Evolutionary conservation across 2,329 filamentous ascomycete species (phyloP), one percentile per base, ranked within the genome.

Genomic region (Trichoderma oligosporum): DNA sequence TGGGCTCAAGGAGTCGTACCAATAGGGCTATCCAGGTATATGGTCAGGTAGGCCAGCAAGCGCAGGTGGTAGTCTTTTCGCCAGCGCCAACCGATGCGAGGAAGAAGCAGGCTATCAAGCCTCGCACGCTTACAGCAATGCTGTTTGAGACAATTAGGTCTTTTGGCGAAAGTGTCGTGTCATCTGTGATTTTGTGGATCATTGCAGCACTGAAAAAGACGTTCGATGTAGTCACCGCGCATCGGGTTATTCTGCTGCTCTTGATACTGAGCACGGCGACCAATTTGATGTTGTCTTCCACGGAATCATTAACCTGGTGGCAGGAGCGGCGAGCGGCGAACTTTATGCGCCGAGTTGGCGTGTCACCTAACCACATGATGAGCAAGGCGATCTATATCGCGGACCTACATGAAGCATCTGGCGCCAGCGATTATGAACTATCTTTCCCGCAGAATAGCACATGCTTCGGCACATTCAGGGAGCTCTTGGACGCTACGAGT

Each of bases 331-430:
- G 83, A 59, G 91, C 92, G 1, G 82, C 81, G 14, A 85, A 80
- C 38, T 96, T 93, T 70, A 94, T 99, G 91, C 77, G 78, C 31
- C 80, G 86, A 11, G 75, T 97, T 12, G 93, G 93, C 8, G 85
- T 97, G 7, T 81, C 82, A 3, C 90, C 92, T 7, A 88, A 95
- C 63, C 73, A 80, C 18, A 82, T 87, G 61, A 93, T 97, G 89
- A 89, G 87, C 72, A 91, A 87, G 70, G 85, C 89, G 7, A 84
- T 99, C 24, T 96, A 94, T 68, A 74, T 97, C 56, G 80, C 79
- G 51, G 93, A 97, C 70, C 77, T 97, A 48, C 86, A 91, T 58
- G 83, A 88, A 61, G 84, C 82, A 14, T 71, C 77, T 12, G 76
- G 74, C 9, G 69, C 70, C 2, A 63, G 67, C 6, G 68, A 70